Evolutionary conservation across 805 yeast genomes (phyloP), one percentile per base, ranked within the genome.

Genomic region (Metschnikowia corniflorae): DNA sequence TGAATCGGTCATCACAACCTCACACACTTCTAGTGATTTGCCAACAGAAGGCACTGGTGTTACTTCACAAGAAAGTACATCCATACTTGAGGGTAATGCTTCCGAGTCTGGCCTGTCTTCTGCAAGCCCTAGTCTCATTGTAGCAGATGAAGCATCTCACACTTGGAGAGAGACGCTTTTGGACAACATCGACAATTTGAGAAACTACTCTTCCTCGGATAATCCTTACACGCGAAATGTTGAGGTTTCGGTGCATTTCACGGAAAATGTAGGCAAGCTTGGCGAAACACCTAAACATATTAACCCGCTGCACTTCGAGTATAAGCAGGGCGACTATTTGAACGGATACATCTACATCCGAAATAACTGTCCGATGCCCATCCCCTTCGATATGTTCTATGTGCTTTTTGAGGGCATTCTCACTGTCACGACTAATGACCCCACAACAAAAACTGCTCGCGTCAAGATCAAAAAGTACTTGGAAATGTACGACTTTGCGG

Each of bases 301-400:
- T 5, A 61, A 64, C 35, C 49, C 50, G 13, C 54, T 58, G 38
- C 38, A 51, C 16, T 55, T 46, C 43, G 85, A 79, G 53, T 82
- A 74, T 51, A 75, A 75, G 14, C 79, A 81, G 9, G 86, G 86
- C n/a, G 88, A 82, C 51, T 65, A 67, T 15, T 64, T 82, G 10
- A 71, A 75, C 49, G 91, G 91, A 0, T 76, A 71, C 41, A 55
- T 66, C 4, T 42, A 54, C 17, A 55, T 65, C 7, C 58, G 62
- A 34, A 78, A 77, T 47, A 58, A 47, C 6, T 55, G 74, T 2
- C 35, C 52, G 1, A 44, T 57, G 13, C 60, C 67, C 0, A 62
- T 81, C 15, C 72, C 73, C 2, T 82, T 80, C 50, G 82, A 80
- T 46, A 77, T 77, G 78, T 74, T 81, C 50, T 66, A 75, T 36